Percentiles rank a stretch among this genome's conserved stretches.
These are phyloP conservation scores for Colletotrichum incanum DNA, from an alignment of 2,329 filamentous ascomycete genomes.

Conservation along the genomic window DNA sequence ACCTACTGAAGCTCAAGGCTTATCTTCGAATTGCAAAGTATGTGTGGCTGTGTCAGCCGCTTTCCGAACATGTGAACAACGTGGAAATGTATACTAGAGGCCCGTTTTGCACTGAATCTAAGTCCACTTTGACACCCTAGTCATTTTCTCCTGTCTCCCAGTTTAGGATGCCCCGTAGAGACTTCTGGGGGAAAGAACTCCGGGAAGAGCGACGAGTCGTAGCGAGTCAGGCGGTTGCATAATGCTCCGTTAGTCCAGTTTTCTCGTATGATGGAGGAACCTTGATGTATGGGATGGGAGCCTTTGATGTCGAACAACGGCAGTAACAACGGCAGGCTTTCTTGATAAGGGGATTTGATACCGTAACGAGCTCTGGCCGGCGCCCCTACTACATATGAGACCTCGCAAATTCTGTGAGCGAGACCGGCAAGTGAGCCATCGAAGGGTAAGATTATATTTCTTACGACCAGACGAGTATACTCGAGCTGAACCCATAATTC, in stretches of 20 bases:
- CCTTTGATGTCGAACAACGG: not conserved
- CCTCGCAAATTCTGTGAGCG: too few relatives aligned
- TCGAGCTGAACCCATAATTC: too few relatives aligned
- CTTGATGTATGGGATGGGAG: not conserved
- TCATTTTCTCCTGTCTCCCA: not conserved
- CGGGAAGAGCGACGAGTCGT: not conserved
- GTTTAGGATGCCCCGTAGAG: constrained; percentile 4
- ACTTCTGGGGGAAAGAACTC: not conserved
- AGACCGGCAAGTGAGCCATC: too few relatives aligned
- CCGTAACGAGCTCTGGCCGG: not conserved
- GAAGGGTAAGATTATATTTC: too few relatives aligned
- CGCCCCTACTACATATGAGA: too few relatives aligned
- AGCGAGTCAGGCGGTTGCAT: constrained; percentile 25
- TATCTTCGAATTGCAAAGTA: not conserved
- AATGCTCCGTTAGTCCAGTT: not conserved
- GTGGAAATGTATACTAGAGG: not conserved
- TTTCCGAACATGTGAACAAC: not conserved
- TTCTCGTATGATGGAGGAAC: constrained; percentile 27
- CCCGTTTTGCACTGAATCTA: not conserved
- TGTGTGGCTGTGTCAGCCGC: too few relatives aligned
- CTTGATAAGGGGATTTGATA: not conserved
- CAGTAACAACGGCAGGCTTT: not conserved
- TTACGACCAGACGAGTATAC: too few relatives aligned
- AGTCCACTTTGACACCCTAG: constrained; percentile 9
- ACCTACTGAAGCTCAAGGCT: not conserved